These are phyloP conservation scores for Dichomitus squalens DNA, from an alignment of 1,284 basidiomycete species.

Conservation along the genomic window DNA sequence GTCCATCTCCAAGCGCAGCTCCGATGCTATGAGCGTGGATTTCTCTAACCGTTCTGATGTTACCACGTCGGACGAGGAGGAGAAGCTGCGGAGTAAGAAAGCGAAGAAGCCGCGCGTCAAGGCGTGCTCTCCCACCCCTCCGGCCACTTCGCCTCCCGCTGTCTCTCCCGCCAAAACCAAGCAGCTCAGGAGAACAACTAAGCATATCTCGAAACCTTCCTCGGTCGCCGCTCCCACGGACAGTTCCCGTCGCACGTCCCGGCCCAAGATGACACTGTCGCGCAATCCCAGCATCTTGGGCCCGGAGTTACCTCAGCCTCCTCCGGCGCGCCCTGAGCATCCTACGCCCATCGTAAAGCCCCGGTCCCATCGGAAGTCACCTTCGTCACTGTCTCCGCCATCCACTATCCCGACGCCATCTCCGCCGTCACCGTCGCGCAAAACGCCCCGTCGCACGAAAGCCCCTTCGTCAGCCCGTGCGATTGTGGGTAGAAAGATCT, in stretches of 20 bases:
- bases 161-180: conserved; percentile 18
- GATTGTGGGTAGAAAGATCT: conserved; percentile 46
- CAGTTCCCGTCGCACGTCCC: conserved; percentile 25
- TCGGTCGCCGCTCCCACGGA: conserved; percentile 15
- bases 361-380: neutral
- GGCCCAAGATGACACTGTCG: conserved; percentile 45
- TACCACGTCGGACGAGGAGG: conserved; percentile 76
- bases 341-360: neutral
- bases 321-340: neutral
- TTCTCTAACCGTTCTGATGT: conserved; percentile 36
- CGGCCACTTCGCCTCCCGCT: conserved; percentile 20
- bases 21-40: conserved; percentile 38
- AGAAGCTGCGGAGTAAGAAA: conserved; percentile 57
- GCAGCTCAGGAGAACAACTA: conserved; percentile 19
- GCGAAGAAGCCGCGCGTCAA: conserved; percentile 66
- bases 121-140: conserved; percentile 36
- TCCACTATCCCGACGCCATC: neutral
- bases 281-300: conserved; percentile 66
- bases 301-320: conserved; percentile 36
- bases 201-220: conserved; percentile 21
- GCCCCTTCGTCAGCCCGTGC: conserved; percentile 24
- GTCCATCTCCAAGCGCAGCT: conserved; percentile 33
- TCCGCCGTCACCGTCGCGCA: conserved; percentile 3
- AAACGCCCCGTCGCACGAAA: conserved; percentile 27
- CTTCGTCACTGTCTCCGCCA: neutral